phyloP scores from a whole-genome alignment of 257 asterid genomes.

The Nicotiana undulata region DNA sequence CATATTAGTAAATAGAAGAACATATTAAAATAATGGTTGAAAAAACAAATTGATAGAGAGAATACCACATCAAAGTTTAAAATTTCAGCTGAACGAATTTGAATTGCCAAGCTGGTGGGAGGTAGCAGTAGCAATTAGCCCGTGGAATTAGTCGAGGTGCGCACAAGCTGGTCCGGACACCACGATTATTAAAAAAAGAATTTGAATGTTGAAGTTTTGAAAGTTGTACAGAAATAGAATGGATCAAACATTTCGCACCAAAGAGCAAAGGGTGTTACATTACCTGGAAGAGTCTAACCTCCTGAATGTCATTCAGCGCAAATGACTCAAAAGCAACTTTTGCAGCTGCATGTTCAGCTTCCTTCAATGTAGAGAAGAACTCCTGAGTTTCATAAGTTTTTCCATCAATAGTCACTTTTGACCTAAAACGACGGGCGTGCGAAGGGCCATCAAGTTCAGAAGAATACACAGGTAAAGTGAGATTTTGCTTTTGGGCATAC shows the following conservation, averaged over 20 bases:
- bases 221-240: not conserved
- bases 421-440: constrained; percentile 52
- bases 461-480: constrained; percentile 47
- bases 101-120: not conserved
- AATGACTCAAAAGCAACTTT: constrained; percentile 62
- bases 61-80: not conserved
- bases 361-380: constrained; percentile 54
- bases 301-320: constrained; percentile 34
- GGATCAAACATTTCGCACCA: not conserved
- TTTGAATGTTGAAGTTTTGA: not conserved
- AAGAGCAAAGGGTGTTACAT: not conserved
- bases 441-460: constrained; percentile 65
- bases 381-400: constrained; percentile 39
- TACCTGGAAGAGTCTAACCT: constrained; percentile 35
- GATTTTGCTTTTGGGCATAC: constrained; percentile 45
- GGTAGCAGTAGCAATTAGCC: too few relatives aligned
- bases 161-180: too few relatives aligned
- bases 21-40: not conserved
- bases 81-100: not conserved
- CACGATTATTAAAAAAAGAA: too few relatives aligned
- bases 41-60: constrained; percentile 5
- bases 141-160: too few relatives aligned
- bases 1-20: not conserved
- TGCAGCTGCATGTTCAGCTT: constrained; percentile 83
- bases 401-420: constrained; percentile 46